Base-by-base conservation (phyloP, 352 stramenopile species). In the Pythium scleroteichum region DNA sequence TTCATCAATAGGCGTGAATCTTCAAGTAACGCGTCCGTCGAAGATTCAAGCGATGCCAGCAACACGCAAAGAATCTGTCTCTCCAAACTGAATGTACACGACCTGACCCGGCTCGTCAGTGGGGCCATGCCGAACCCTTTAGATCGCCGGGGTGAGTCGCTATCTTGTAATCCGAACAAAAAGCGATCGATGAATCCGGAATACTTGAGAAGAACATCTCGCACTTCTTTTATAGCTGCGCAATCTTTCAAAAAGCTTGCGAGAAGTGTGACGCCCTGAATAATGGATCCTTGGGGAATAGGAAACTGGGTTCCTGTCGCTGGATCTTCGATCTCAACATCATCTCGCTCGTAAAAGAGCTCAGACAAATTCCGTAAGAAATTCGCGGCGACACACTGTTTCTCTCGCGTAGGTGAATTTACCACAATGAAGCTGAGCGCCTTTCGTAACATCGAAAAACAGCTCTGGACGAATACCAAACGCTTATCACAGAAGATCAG, bases 121-220 rank as follows among this genome's bases (percentile, higher is more conserved):
- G 56, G 24, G 3, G 52, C 42, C 44, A 59, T 49, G 0, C 29
- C 35, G 1, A 26, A 54, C 6, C 38, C 20, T 19, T 22, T 44
- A 5, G 41, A 44, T 22, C 29, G 32, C 0, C 41, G 17, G 14
- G 48, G 27, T 12, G 38, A 47, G 6, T 53, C 50, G 33, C 45
- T 53, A 22, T 33, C 68, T 59, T 45, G 52, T 40, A 88, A 47
- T 19, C 73, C 71, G 38, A 78, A 71, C 19, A 88, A 53, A 22
- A 85, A 79, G 8, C 79, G 71, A 32, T 84, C 73, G n/a, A 87
- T 16, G 38, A 81, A 81, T 13, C 79, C 72, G 9, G 82, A 50
- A 5, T 83, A 41, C 14, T 20, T 49, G n/a, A 64, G 41, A 2
- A 72, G 44, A 0, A 72, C 65, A 7, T 65, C 45, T 24, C 52